Conservation (phyloP, 2,329 filamentous ascomycete genomes). For the Sporothrix mexicana region DNA sequence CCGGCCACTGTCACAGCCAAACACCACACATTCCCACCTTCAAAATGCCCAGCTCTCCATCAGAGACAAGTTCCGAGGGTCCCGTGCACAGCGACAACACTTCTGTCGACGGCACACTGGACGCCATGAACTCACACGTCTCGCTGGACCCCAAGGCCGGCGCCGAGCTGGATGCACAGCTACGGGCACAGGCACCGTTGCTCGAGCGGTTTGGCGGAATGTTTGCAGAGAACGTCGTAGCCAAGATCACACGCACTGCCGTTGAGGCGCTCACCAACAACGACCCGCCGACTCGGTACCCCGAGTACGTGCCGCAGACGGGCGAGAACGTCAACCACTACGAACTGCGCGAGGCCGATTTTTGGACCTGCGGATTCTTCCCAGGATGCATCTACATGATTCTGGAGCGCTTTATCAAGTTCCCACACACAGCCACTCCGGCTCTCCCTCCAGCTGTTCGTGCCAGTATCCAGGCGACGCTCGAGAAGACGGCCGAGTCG, state of each 20-base stretch:
- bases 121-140: neutral
- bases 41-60: constrained; percentile 19
- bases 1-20: no score
- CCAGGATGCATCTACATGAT: constrained; percentile 47
- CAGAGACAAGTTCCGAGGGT: constrained; percentile 18
- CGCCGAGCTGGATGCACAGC: no score
- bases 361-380: constrained; percentile 51
- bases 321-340: constrained; percentile 37
- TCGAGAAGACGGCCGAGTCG: constrained; percentile 40
- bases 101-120: constrained; percentile 16
- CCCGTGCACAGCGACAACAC: constrained; percentile 28
- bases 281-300: constrained; percentile 38
- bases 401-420: constrained; percentile 45
- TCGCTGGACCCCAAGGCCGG: no score
- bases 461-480: constrained; percentile 37
- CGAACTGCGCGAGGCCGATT: constrained; percentile 37
- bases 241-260: constrained; percentile 40
- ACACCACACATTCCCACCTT: neutral
- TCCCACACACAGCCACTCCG: constrained; percentile 40
- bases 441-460: constrained; percentile 22
- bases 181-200: neutral
- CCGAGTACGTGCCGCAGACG: constrained; percentile 40
- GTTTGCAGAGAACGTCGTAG: constrained; percentile 38
- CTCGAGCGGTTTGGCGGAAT: constrained; percentile 34
- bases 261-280: constrained; percentile 31